Evolutionary conservation across 2,329 filamentous ascomycete species (phyloP).

Genomic region (Cordyceps javanica): DNA sequence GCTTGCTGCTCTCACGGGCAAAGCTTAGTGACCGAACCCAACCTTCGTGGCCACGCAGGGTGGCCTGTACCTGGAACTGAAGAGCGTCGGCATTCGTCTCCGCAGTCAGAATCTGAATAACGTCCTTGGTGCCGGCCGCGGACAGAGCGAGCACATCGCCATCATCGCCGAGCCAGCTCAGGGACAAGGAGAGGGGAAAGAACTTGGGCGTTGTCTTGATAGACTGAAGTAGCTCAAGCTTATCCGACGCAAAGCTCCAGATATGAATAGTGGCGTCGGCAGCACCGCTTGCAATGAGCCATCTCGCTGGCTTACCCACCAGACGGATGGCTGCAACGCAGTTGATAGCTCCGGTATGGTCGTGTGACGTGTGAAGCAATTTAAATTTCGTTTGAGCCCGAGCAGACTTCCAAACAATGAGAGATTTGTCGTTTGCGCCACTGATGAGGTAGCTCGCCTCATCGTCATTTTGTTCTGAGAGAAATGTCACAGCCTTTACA

Average conservation of each 20-base stretch:
- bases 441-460: slow-evolving; percentile 59
- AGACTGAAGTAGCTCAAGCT: slow-evolving; percentile 55
- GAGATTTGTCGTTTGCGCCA: slow-evolving; percentile 72
- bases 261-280: slow-evolving; percentile 68
- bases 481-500: slow-evolving; percentile 80
- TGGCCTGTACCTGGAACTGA: slow-evolving; percentile 67
- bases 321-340: slow-evolving; percentile 45
- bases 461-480: slow-evolving; percentile 44
- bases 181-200: slow-evolving; percentile 72
- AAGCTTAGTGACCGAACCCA: slow-evolving; percentile 90
- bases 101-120: slow-evolving; percentile 73
- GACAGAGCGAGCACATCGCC: slow-evolving; percentile 61
- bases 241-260: slow-evolving; percentile 58
- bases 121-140: slow-evolving; percentile 75
- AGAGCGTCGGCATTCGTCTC: slow-evolving; percentile 31
- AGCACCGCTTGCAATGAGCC: slow-evolving; percentile 68
- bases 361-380: slow-evolving; percentile 47
- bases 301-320: slow-evolving; percentile 22
- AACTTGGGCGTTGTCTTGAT: slow-evolving; percentile 70
- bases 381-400: slow-evolving; percentile 24
- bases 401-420: slow-evolving; percentile 62
- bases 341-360: slow-evolving; percentile 73
- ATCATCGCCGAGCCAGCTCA: slow-evolving; percentile 52
- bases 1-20: slow-evolving; percentile 50
- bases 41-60: slow-evolving; percentile 82